Evolutionary conservation across 495 filamentous ascomycete species (phyloP).

Genomic region (Aspergillus cavernicola): DNA sequence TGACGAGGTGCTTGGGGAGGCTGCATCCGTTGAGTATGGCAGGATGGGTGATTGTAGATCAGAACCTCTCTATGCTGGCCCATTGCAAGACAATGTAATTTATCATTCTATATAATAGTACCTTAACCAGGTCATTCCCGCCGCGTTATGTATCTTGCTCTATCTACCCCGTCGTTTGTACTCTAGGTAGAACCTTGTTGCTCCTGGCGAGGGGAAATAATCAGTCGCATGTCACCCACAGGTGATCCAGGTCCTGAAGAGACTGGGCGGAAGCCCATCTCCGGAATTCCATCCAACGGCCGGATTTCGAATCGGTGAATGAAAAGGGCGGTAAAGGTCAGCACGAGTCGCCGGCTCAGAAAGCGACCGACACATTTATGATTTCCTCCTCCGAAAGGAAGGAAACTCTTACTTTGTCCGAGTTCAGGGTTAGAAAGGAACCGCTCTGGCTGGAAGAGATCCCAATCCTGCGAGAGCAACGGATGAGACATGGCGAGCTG

Average conservation of each 20-base stretch:
- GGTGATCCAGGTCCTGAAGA: neutral
- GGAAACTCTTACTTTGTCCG: neutral
- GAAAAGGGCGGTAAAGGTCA: neutral
- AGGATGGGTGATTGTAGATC: neutral
- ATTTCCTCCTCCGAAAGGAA: conserved; percentile 1
- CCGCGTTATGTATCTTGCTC: too few relatives aligned
- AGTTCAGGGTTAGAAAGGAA: neutral
- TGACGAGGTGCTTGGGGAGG: neutral
- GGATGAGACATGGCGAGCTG: conserved; percentile 6
- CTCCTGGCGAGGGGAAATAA: neutral
- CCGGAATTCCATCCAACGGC: neutral
- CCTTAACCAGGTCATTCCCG: too few relatives aligned
- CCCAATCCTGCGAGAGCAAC: neutral
- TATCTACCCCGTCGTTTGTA: neutral
- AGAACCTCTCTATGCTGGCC: neutral
- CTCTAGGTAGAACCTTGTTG: neutral
- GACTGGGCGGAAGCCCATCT: neutral
- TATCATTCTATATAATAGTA: too few relatives aligned
- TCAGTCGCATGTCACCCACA: neutral
- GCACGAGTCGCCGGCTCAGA: neutral
- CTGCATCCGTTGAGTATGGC: neutral
- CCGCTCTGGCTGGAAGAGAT: conserved; percentile 1
- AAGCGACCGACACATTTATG: conserved; percentile 1
- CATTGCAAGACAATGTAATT: too few relatives aligned
- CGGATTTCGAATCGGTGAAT: neutral